These are phyloP conservation scores for Saccharum officinarum DNA, from an alignment of 176 grass and related monocot genomes.

Conservation along the genomic window DNA sequence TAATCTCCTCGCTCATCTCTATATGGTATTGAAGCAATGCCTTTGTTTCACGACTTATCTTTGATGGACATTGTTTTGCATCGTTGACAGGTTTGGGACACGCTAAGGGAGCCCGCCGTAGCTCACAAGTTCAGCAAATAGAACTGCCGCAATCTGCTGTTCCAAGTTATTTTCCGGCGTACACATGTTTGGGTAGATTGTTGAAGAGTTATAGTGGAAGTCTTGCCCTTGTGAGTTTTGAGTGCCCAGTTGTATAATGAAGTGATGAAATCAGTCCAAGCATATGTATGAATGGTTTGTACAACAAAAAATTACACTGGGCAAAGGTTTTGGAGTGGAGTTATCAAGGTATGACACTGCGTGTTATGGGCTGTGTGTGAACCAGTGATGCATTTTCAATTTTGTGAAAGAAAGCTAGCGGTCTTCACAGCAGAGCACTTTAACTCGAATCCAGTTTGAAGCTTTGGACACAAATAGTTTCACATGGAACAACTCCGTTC, in stretches of 20 bases:
- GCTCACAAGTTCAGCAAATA: slow-evolving; percentile 49
- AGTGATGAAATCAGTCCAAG: not conserved
- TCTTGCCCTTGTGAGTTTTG: not conserved
- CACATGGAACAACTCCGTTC: too few species aligned
- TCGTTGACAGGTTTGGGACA: slow-evolving; percentile 62
- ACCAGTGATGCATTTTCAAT: not conserved
- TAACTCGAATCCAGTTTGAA: not conserved
- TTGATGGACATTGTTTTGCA: not conserved
- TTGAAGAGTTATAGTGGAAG: not conserved
- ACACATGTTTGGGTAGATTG: slow-evolving; percentile 4
- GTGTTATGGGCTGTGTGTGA: not conserved
- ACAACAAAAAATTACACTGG: not conserved
- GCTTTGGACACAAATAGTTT: too few species aligned
- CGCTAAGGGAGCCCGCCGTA: slow-evolving; percentile 41
- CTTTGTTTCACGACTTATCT: not conserved
- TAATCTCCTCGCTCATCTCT: slow-evolving; percentile 20
- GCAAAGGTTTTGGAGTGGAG: not conserved
- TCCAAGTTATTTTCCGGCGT: not conserved
- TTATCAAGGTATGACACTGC: not conserved
- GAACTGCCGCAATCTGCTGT: not conserved
- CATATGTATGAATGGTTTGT: not conserved
- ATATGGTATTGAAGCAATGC: not conserved
- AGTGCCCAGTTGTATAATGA: slow-evolving; percentile 11
- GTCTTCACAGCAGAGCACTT: not conserved
- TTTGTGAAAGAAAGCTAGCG: not conserved